phyloP scores from a whole-genome alignment of 78 protist genomes.

The Planoprotostelium fungivorum region DNA sequence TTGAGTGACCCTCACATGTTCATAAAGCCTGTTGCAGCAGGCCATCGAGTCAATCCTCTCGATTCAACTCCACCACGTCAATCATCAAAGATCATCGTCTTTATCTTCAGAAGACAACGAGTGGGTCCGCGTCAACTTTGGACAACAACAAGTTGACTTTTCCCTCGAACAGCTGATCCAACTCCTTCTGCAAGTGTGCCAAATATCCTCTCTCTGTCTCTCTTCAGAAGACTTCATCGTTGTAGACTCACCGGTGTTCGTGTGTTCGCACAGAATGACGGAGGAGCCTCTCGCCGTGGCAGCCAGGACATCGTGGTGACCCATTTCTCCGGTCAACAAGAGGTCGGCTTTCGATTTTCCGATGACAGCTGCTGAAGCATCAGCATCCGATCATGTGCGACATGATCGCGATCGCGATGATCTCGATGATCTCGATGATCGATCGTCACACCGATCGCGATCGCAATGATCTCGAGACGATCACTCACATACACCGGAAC shows the following conservation, averaged over 20 bases:
- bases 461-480: neutral
- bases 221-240: neutral
- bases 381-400: no score
- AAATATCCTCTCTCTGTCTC: slow-evolving; percentile 75
- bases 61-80: no score
- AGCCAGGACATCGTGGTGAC: slow-evolving; percentile 69
- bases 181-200: slow-evolving; percentile 14
- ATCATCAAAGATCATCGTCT: no score
- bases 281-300: slow-evolving; percentile 52
- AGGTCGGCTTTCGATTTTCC: slow-evolving; percentile 36
- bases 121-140: slow-evolving; percentile 46
- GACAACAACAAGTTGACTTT: slow-evolving; percentile 30
- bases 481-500: slow-evolving; percentile 45
- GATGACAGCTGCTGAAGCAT: slow-evolving; percentile 19
- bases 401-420: no score
- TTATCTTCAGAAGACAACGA: slow-evolving; percentile 24
- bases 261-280: slow-evolving; percentile 72
- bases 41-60: no score
- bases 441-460: no score
- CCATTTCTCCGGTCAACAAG: slow-evolving; percentile 68
- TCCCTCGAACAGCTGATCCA: slow-evolving; percentile 9
- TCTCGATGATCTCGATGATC: no score
- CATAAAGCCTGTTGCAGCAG: no score
- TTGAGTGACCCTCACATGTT: no score
- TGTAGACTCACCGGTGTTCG: slow-evolving; percentile 24